A percentile compares a stretch with the other conserved stretches of the same genome.
Conservation (phyloP, 2,329 filamentous ascomycete genomes). For the Trichoderma lentiforme region DNA sequence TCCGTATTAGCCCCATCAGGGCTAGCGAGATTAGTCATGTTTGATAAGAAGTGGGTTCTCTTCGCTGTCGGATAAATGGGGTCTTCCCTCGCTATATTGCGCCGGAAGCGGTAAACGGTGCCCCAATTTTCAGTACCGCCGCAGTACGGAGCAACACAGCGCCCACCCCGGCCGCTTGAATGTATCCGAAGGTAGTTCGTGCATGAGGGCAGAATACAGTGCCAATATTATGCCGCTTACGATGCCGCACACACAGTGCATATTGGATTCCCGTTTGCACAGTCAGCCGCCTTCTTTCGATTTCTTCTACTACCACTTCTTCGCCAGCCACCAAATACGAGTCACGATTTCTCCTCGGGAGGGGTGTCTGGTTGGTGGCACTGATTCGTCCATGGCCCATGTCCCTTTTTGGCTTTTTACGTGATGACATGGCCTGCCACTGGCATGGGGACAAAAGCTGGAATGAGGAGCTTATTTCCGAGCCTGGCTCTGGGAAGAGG, state of each 20-base stretch:
- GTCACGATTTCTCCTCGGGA: not conserved
- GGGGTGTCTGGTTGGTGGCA: not conserved
- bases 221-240: not conserved
- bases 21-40: conserved; percentile 11
- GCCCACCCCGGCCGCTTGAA: not conserved
- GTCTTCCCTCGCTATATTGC: not conserved
- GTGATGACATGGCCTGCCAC: conserved; percentile 7
- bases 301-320: not conserved
- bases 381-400: not conserved
- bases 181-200: not conserved
- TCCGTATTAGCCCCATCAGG: not conserved
- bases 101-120: not conserved
- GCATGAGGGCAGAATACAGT: not conserved
- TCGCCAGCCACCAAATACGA: not conserved
- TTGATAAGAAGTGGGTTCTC: not conserved
- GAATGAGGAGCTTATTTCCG: conserved; percentile 16
- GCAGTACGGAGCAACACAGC: not conserved
- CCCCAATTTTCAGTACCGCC: not conserved
- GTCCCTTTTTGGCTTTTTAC: not conserved
- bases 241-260: not conserved
- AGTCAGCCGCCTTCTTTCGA: not conserved
- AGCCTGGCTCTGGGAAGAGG: not conserved
- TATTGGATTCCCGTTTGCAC: not conserved
- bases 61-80: not conserved
- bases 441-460: conserved; percentile 8